Percentiles rank a stretch among this genome's conserved stretches.
Evolutionary conservation across 208 protist species (phyloP).

Genomic region (Crithidia acanthocephali): DNA sequence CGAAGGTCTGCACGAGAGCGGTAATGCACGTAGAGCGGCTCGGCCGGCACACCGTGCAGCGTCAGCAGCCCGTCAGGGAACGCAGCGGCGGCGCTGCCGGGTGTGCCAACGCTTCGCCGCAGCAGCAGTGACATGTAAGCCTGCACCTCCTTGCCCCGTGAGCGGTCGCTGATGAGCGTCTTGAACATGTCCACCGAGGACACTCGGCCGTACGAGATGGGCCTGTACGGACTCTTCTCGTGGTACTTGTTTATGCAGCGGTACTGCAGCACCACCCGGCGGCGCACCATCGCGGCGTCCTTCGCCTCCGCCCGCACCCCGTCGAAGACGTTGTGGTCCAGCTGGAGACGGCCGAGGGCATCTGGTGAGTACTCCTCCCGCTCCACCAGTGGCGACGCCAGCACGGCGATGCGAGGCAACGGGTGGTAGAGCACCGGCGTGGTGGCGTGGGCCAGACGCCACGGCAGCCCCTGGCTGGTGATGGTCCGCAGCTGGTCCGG

Average conservation of each 20-base stretch:
- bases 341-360: constrained; percentile 12
- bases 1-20: constrained; percentile 47
- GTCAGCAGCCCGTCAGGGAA: constrained; percentile 47
- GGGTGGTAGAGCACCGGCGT: constrained; percentile 42
- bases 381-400: constrained; percentile 45
- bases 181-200: constrained; percentile 30
- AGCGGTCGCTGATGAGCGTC: constrained; percentile 8
- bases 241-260: constrained; percentile 6
- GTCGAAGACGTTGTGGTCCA: constrained; percentile 21
- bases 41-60: constrained; percentile 41
- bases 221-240: constrained; percentile 36
- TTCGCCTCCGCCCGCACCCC: not conserved
- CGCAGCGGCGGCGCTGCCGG: not conserved
- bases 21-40: constrained; percentile 57
- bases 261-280: constrained; percentile 28
- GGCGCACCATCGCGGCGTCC: constrained; percentile 6
- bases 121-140: constrained; percentile 52
- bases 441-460: not conserved
- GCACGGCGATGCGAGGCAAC: constrained; percentile 41
- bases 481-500: constrained; percentile 12
- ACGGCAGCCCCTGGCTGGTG: not conserved
- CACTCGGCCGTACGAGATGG: constrained; percentile 50
- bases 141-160: constrained; percentile 22
- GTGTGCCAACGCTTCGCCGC: constrained; percentile 13
- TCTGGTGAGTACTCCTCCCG: constrained; percentile 40